Evolutionary conservation across 306 rosid genomes (phyloP), one percentile per base, ranked within the genome.

Genomic region (Fragaria iinumae): DNA sequence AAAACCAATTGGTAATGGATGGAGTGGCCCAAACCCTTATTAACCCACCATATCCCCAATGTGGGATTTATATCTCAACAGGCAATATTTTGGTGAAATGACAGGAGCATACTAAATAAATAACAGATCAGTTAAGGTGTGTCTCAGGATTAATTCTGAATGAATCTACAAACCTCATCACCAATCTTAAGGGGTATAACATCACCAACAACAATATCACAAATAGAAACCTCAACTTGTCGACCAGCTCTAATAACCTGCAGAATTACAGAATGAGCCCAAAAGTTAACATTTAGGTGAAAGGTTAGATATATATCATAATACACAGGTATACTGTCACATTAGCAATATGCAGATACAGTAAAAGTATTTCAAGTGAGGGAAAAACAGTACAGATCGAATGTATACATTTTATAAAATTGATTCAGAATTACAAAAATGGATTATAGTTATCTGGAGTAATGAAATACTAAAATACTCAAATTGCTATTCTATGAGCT

Each of bases 181-280:
- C 97, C 98, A 64, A 90, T 95, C 70, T 90, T 88, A 69, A 95
- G 97, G 41, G 96, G 97, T 66, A 95, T 39, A 72, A 90, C 96
- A 84, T 95, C 98, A 69, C 98, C 98, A 74, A 90, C 98, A 78
- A 92, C 97, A 68, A 95, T 80, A 72, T 92, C 98, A 84, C 89
- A 92, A 73, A 90, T 92, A 20, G 98, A 92, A 82, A 95, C 88
- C 79, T 89, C 96, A 81, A 90, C 83, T 86, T 96, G 86, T 87
- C 93, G 85, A 69, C 97, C 97, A 67, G 93, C 92, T 89, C 98
- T 87, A 66, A 90, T 60, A 65, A 95, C 98, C 97, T 95, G 79
- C 57, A 72, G 56, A 18, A 52, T 52, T 1, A 18, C 2, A 18
- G 59, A 52, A 52, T 18, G 57, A 52, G 23, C 57, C 57, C 3